Base-by-base conservation (phyloP, 352 stramenopile species). In the Phytophthora ramorum region DNA sequence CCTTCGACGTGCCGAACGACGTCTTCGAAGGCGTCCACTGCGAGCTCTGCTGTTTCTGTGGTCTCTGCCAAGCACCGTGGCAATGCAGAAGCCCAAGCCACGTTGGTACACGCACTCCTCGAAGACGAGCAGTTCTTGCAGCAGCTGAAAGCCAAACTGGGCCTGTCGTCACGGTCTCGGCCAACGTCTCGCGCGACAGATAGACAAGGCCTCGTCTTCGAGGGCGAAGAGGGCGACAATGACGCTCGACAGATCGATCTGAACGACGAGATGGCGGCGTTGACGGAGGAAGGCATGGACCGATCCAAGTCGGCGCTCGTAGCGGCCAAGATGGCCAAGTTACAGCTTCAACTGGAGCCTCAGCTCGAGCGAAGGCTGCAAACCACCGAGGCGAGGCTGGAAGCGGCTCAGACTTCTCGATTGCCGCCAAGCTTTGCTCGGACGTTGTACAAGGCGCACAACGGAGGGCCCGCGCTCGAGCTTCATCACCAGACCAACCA, bases 401-500 rank as follows among this genome's bases (percentile, higher is more conserved):
- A 92, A 92, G 59, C 82, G 86, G 1, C 74, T 94, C 2, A 88
- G 58, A 67, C 64, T 0, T 78, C 78, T 4, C 75, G 75, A 2
- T 48, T 94, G 43, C 82, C 86, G 0, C 69, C 58, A 7, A 81
- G 80, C 54, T 94, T 94, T 55, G 86, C 80, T 43, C 75, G 80
- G 9, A 79, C 46, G 17, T 83, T 91, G 56, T 92, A 92, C 43
- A 55, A 43, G 6, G 44, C 73, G 12, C 83, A 80, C 46, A n/a
- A 90, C 82, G 0, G 80, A 90, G 35, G 76, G 76, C 0, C 83
- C 83, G n/a, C 76, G 78, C 9, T 89, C 83, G 12, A 65, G 56
- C 16, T 91, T 88, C 38, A 77, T 91, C 35, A 89, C 59, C 83
- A 87, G 54, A 63, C 83, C 1, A 95, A 95, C 71, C 48, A 79